Evolutionary conservation across 2,329 filamentous ascomycete genomes (phyloP).

Genomic region (Colletotrichum brevisporum): DNA sequence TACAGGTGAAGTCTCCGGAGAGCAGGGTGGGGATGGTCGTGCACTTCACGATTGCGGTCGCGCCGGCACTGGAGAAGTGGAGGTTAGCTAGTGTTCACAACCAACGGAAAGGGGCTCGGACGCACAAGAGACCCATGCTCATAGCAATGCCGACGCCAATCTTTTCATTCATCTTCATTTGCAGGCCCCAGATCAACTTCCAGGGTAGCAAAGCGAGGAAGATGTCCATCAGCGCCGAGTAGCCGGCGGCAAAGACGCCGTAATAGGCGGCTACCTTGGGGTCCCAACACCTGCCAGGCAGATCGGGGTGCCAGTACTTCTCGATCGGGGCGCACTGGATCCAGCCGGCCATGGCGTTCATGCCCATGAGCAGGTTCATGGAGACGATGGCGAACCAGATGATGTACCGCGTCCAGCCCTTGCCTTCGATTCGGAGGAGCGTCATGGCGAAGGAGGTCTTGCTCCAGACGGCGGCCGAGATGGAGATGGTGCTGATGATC

Average conservation of each 20-base stretch:
- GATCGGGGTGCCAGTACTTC: slow-evolving; percentile 24
- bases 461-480: slow-evolving; percentile 52
- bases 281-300: slow-evolving; percentile 36
- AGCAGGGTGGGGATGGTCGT: slow-evolving; percentile 30
- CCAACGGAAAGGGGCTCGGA: background rate
- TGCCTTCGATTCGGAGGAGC: slow-evolving; percentile 49
- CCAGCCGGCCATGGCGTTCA: slow-evolving; percentile 43
- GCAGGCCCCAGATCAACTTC: slow-evolving; percentile 38
- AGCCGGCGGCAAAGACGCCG: slow-evolving; percentile 40
- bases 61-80: slow-evolving; percentile 36
- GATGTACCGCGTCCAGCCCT: slow-evolving; percentile 45
- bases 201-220: slow-evolving; percentile 36
- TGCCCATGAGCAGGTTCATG: slow-evolving; percentile 47
- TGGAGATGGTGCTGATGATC: slow-evolving; percentile 48
- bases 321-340: slow-evolving; percentile 39
- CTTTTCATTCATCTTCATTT: slow-evolving; percentile 39
- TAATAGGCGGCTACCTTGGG: slow-evolving; percentile 34
- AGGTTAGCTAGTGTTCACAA: background rate
- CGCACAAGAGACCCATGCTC: slow-evolving; percentile 41
- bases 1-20: slow-evolving; percentile 36
- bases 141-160: slow-evolving; percentile 37
- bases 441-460: slow-evolving; percentile 57
- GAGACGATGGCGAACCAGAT: slow-evolving; percentile 51
- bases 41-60: slow-evolving; percentile 41
- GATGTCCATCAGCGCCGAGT: slow-evolving; percentile 36